Base-by-base conservation (phyloP, 352 stramenopile genomes). In the Phytophthora quininea region DNA sequence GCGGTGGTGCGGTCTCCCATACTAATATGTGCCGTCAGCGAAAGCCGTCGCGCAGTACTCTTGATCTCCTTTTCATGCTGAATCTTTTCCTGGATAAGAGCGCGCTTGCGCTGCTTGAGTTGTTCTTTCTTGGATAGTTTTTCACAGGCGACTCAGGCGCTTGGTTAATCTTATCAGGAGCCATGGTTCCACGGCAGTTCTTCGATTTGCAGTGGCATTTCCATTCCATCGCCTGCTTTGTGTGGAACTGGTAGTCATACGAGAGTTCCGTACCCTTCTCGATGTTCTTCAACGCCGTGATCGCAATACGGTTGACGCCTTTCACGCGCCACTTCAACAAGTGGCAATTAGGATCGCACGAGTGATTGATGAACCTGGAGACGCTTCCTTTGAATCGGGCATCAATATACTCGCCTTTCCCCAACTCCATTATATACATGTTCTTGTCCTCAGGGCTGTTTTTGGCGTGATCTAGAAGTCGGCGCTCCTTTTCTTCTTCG, bases 351-450 rank as follows among this genome's bases (percentile, higher is more conserved):
- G 97, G 97, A 33, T 98, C 89, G 67, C 96, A 99, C 10, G 91
- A 97, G 77, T 99, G 97, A 74, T 99, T 99, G 73, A 99, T 98
- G 75, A 98, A 99, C 29, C 97, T 90, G 24, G 96, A 98, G 29
- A 98, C 88, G 57, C 93, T 97, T 19, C 97, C 97, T 64, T 97
- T 92, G 63, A 95, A 89, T 4, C 93, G 87, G 24, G 96, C 97
- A 75, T 99, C 97, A 43, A 99, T 98, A 77, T 97, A 98, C 74
- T 92, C 93, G 43, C 91, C 89, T 54, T 97, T 93, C 31, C 80
- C 87, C 11, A 98, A 75, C 62, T 94, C 82, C 95, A 98, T 98
- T 57, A 98, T 90, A 75, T 98, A 98, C 88, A 98, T 98, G 71
- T 98, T 98, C 59, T 96, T 97, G 80, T 98, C 94, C 27, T 98